Percentiles rank a stretch among this genome's conserved stretches.
Conservation (phyloP, 2,329 filamentous ascomycete species). For the Beauveria medogensis region DNA sequence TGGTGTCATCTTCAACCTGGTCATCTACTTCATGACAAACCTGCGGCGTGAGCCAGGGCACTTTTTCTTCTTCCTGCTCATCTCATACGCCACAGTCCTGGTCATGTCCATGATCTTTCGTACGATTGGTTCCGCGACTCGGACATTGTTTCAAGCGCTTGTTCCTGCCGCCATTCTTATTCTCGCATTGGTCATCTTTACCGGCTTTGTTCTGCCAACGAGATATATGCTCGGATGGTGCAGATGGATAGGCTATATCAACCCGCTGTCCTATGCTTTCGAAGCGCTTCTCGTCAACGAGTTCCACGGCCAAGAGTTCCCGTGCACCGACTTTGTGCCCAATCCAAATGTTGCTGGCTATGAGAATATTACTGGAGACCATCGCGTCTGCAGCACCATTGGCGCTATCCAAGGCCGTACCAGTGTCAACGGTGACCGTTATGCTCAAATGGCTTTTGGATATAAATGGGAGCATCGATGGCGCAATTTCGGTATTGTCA, state of each 20-base stretch:
- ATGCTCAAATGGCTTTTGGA: constrained; percentile 44
- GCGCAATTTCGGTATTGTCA: constrained; percentile 64
- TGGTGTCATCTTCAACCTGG: constrained; percentile 66
- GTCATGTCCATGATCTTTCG: constrained; percentile 84
- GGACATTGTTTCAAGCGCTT: constrained; percentile 59
- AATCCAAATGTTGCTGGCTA: constrained; percentile 28
- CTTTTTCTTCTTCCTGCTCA: constrained; percentile 81
- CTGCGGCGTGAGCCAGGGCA: constrained; percentile 63
- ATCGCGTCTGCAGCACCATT: constrained; percentile 49
- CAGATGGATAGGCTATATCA: constrained; percentile 74
- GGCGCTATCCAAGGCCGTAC: constrained; percentile 47
- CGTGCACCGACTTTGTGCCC: constrained; percentile 40
- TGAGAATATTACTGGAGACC: constrained; percentile 22
- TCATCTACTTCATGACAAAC: constrained; percentile 82
- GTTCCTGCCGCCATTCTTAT: constrained; percentile 54
- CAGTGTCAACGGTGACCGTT: constrained; percentile 50
- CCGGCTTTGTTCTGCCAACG: constrained; percentile 59
- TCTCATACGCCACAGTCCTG: constrained; percentile 65
- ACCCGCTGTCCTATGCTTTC: constrained; percentile 74
- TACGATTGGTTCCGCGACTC: constrained; percentile 67
- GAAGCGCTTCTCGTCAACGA: constrained; percentile 79
- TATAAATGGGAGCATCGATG: constrained; percentile 56
- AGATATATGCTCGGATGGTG: constrained; percentile 73
- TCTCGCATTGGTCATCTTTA: constrained; percentile 59
- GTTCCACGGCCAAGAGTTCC: constrained; percentile 58